Base-by-base conservation (phyloP, 306 rosid genomes). In the Trifolium subterraneum region DNA sequence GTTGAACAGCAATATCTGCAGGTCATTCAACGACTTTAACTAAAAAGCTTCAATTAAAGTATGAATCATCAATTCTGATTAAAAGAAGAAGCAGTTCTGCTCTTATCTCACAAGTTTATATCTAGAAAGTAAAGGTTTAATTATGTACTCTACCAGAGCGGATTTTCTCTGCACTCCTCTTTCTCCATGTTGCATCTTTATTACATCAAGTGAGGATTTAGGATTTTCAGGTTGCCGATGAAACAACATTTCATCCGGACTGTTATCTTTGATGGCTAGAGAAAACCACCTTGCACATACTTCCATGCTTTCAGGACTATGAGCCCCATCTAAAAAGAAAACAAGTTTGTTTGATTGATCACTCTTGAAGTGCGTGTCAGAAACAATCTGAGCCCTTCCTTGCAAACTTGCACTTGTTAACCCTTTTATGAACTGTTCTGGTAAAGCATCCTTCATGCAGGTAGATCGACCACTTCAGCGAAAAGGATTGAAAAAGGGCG, bases 231-330 rank as follows among this genome's bases (percentile, higher is more conserved):
- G 81, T 60, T 80, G 87, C 78, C 73, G 88, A 70, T 33, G 61
- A 68, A 75, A 78, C 64, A 76, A 67, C 42, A 71, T 72, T 65
- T 65, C 82, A 52, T 72, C 86, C 22, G 66, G 86, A 68, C 70
- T 73, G 31, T 85, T 84, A 62, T 86, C 87, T 74, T 76, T 85
- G 75, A 84, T 78, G 55, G 93, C 86, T 73, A 76, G 73, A 71
- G 91, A 88, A 85, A 95, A 95, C 99, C 99, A 95, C 74, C 81
- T 84, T 9, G 89, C 96, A 76, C 99, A 90, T 51, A 79, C 84
- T 84, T 92, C 98, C 93, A 95, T 75, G 82, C 98, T 95, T 89
- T 95, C 97, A 22, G 97, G 98, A 76, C 99, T 95, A 80, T 95
- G 99, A 48, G 99, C 99, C 52, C 98, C 99, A 70, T 95, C 99